Base-by-base conservation (phyloP, 768 basidiomycete species). In the Suillus americanus region DNA sequence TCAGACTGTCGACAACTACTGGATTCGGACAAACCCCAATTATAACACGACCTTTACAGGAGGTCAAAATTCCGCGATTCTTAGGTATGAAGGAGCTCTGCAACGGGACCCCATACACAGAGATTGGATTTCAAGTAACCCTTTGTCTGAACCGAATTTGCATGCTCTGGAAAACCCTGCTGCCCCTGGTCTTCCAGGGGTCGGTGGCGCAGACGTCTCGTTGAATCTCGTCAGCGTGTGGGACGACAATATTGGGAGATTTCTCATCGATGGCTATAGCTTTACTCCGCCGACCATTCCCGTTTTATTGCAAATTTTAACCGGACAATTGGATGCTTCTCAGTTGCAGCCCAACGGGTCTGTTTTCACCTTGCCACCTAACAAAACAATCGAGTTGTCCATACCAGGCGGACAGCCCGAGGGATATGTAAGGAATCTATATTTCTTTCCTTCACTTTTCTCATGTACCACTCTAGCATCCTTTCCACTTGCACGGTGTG, bases 1-100 rank as follows among this genome's bases (percentile, higher is more conserved):
- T 66, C 73, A 79, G 50, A 67, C 69, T 1, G 62, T 78, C 30
- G 68, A 54, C 51, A 83, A 84, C 71, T 84, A 85, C 65, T 84
- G 75, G 65, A 56, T 66, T 55, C 63, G 62, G n/a, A 64, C 57
- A 2, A 60, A 65, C 13, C 63, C 65, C 12, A 67, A 65, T 12
- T 37, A 57, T 46, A 74, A 80, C 46, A 74, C 79, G 13, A 76
- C 78, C 0, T 62, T 73, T 20, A 77, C 81, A 18, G 79, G 77
- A 62, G 43, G 51, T 14, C n/a, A 23, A 35, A 30, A 57, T 37
- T 66, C 64, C 10, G 68, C 70, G 10, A 67, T 65, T 46, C 59
- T 66, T n/a, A 64, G 62, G 50, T 67, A 67, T 35, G n/a, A 40
- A 7, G 67, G 61, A 30, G 75, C 70, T 1, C 64, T 64, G 35